These are phyloP conservation scores for Extremus antarcticus DNA, from an alignment of 495 filamentous ascomycete genomes.

Conservation along the genomic window DNA sequence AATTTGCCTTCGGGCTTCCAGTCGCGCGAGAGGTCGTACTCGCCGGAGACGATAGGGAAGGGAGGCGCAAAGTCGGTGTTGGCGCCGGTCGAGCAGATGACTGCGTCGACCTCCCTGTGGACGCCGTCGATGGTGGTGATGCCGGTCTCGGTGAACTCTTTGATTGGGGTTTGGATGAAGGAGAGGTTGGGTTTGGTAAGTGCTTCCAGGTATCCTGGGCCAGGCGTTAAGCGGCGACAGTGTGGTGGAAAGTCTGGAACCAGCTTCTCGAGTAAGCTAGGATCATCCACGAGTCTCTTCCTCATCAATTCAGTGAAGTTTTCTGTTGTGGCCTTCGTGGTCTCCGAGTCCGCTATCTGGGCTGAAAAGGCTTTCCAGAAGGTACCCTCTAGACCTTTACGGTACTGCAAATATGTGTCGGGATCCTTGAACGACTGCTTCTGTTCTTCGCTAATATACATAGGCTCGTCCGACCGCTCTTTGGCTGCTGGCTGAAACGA, in stretches of 20 bases:
- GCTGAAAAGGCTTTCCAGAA: constrained; percentile 47
- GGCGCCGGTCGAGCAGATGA: constrained; percentile 60
- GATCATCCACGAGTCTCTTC: constrained; percentile 33
- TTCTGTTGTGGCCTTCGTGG: constrained; percentile 10
- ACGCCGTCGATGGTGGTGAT: constrained; percentile 26
- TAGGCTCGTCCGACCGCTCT: background rate
- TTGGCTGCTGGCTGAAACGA: constrained; percentile 27
- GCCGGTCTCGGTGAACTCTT: constrained; percentile 44
- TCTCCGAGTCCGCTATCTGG: constrained; percentile 28
- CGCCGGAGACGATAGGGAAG: constrained; percentile 45
- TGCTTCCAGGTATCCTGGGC: constrained; percentile 61
- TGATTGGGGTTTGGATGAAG: constrained; percentile 47
- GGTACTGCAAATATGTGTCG: constrained; percentile 38
- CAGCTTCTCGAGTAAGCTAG: constrained; percentile 43
- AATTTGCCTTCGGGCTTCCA: constrained; percentile 43
- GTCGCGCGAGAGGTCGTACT: constrained; percentile 35
- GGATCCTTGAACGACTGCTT: constrained; percentile 40
- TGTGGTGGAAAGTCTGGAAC: constrained; percentile 55
- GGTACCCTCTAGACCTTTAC: constrained; percentile 41
- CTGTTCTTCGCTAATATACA: constrained; percentile 33
- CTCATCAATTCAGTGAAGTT: constrained; percentile 28
- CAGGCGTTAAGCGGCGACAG: constrained; percentile 61
- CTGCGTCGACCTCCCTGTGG: constrained; percentile 30
- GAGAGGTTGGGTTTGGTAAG: constrained; percentile 51
- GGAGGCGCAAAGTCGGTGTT: constrained; percentile 48